A percentile compares a stretch with the other conserved stretches of the same genome.
Conservation (phyloP, 129 eudicot species). For the Gnaphalium uliginosum region DNA sequence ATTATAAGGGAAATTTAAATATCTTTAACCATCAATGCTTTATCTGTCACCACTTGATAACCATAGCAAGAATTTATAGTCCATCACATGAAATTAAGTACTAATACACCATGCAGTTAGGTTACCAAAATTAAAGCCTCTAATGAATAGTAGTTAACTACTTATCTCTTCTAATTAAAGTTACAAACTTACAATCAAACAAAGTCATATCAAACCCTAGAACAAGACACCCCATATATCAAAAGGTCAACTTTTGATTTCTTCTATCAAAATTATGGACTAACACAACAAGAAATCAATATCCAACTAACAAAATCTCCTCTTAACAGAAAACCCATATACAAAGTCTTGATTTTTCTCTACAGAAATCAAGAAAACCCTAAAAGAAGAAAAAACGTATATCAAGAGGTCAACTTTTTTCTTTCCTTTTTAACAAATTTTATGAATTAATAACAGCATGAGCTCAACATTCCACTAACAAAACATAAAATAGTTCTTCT, state of each 20-base stretch:
- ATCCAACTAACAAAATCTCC: not conserved
- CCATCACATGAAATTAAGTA: not conserved
- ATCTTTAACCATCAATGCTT: not conserved
- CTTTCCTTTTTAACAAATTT: not conserved
- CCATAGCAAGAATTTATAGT: not conserved
- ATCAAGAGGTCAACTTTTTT: not conserved
- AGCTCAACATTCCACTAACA: not conserved
- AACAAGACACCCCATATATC: conserved; percentile 15
- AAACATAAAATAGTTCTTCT: not conserved
- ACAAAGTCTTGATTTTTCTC: not conserved
- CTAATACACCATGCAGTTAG: conserved; percentile 16
- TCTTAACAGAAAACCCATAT: not conserved
- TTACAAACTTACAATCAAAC: not conserved
- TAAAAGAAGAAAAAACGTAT: conserved; percentile 5
- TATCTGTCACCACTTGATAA: not conserved
- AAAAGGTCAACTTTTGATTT: conserved; percentile 4
- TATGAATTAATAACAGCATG: not conserved
- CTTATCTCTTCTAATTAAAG: conserved; percentile 8
- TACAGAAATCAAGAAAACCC: conserved; percentile 28
- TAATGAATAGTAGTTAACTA: not conserved
- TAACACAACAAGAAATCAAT: conserved; percentile 16
- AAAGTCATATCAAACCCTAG: conserved; percentile 26
- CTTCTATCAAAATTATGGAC: conserved; percentile 4
- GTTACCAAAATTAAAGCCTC: not conserved
- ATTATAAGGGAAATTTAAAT: not conserved